Conservation (phyloP, 805 yeast species). For the Kregervanrija delftensis region DNA sequence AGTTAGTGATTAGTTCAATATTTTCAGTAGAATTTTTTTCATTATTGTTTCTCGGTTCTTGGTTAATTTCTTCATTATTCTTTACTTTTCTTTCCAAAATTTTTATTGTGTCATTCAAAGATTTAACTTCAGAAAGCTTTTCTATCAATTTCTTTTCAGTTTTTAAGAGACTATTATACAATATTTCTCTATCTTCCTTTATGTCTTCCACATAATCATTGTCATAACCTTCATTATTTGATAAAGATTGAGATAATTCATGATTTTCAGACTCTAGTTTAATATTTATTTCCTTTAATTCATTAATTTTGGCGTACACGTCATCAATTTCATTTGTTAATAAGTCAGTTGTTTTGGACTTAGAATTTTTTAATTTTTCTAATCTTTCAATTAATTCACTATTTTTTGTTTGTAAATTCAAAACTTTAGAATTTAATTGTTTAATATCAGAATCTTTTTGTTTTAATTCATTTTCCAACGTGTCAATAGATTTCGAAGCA, state of each 20-base stretch:
- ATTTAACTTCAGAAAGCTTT: not conserved
- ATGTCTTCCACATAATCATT: slow-evolving; percentile 26
- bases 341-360: not conserved
- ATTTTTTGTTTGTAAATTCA: slow-evolving; percentile 2
- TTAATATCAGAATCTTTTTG: slow-evolving; percentile 6
- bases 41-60: not conserved
- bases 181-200: slow-evolving; percentile 14
- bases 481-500: slow-evolving; percentile 11
- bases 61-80: too few species aligned
- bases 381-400: not conserved
- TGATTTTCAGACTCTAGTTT: slow-evolving; percentile 5
- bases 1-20: slow-evolving; percentile 3
- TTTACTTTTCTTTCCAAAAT: not conserved
- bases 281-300: slow-evolving; percentile 13
- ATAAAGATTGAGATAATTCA: not conserved
- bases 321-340: slow-evolving; percentile 8
- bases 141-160: not conserved
- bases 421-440: slow-evolving; percentile 6
- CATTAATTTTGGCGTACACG: slow-evolving; percentile 8
- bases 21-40: not conserved
- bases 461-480: slow-evolving; percentile 10
- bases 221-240: slow-evolving; percentile 17
- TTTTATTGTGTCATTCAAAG: slow-evolving; percentile 1
- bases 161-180: slow-evolving; percentile 4
- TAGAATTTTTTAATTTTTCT: not conserved